These are phyloP conservation scores for Pleomassaria siparia DNA, from an alignment of 2,329 filamentous ascomycete species.

Conservation along the genomic window DNA sequence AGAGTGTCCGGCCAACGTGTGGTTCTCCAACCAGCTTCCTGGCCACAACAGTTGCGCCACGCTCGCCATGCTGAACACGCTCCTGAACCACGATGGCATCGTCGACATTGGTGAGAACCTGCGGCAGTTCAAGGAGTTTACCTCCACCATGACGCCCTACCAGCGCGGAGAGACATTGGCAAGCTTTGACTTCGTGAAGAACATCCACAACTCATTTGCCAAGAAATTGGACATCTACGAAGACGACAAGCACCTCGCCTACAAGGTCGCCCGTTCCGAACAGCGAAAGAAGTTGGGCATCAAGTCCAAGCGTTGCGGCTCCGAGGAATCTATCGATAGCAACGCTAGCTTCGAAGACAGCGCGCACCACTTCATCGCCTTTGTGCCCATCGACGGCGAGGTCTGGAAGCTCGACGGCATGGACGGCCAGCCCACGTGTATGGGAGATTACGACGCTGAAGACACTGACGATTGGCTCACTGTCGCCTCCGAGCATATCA, in stretches of 20 bases:
- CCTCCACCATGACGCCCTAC: constrained; percentile 67
- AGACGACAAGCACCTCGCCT: constrained; percentile 70
- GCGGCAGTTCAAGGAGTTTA: constrained; percentile 71
- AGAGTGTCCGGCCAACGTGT: constrained; percentile 67
- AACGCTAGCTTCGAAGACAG: constrained; percentile 57
- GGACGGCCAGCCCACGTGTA: constrained; percentile 66
- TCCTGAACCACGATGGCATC: constrained; percentile 76
- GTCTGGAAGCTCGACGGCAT: constrained; percentile 92
- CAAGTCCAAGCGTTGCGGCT: constrained; percentile 36
- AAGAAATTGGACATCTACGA: constrained; percentile 62
- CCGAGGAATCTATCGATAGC: constrained; percentile 40
- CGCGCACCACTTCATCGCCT: constrained; percentile 86
- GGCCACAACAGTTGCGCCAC: constrained; percentile 79
- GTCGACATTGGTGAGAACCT: constrained; percentile 70
- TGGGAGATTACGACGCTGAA: constrained; percentile 48
- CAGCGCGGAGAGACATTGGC: constrained; percentile 76
- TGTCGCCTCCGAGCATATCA: constrained; percentile 65
- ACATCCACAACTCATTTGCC: constrained; percentile 85
- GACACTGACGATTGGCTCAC: constrained; percentile 63
- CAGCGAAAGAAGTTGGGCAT: constrained; percentile 39
- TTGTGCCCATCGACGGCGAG: constrained; percentile 71
- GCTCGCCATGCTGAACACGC: constrained; percentile 88
- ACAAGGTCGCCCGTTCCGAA: constrained; percentile 48
- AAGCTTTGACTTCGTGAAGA: constrained; percentile 73
- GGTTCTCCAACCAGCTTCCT: constrained; percentile 88